Conservation (phyloP, 352 stramenopile genomes). For the Globisporangium lucens region DNA sequence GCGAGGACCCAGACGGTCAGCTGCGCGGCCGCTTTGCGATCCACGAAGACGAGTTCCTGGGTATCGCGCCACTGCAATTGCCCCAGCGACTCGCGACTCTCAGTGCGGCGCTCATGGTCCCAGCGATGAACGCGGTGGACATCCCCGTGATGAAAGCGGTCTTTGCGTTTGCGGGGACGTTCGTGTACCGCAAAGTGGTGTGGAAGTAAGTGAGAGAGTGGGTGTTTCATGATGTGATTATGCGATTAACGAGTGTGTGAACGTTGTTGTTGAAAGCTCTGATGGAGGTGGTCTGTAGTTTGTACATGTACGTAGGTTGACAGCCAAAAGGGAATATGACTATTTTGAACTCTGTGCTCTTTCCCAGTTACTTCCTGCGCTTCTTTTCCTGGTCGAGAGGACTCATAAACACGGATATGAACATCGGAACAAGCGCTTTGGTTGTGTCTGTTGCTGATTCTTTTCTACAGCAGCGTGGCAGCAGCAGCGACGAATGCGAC, state of each 20-base stretch:
- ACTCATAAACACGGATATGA: too few species aligned
- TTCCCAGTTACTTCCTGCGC: too few species aligned
- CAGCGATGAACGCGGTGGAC: constrained; percentile 22
- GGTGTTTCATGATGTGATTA: constrained; percentile 1
- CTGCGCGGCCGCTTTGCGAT: constrained; percentile 21
- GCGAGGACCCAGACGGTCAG: constrained; percentile 19
- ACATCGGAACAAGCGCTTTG: neutral
- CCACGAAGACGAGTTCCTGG: constrained; percentile 27
- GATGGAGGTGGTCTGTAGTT: too few species aligned
- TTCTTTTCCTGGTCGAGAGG: too few species aligned
- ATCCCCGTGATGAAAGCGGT: constrained; percentile 29
- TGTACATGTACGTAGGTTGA: too few species aligned
- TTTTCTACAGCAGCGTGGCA: neutral
- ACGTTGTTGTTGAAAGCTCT: neutral
- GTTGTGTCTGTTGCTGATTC: neutral
- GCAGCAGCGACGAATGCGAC: neutral
- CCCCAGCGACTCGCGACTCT: constrained; percentile 28
- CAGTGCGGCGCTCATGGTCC: constrained; percentile 7
- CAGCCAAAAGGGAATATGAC: too few species aligned
- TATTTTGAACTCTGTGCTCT: too few species aligned
- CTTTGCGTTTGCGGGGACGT: constrained; percentile 22
- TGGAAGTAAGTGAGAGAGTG: constrained; percentile 36
- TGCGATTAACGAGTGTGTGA: neutral
- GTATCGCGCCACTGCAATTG: constrained; percentile 16
- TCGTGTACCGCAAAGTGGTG: constrained; percentile 25